These are phyloP conservation scores for Gastrolobium bilobum DNA, from an alignment of 306 rosid species.

Conservation along the genomic window DNA sequence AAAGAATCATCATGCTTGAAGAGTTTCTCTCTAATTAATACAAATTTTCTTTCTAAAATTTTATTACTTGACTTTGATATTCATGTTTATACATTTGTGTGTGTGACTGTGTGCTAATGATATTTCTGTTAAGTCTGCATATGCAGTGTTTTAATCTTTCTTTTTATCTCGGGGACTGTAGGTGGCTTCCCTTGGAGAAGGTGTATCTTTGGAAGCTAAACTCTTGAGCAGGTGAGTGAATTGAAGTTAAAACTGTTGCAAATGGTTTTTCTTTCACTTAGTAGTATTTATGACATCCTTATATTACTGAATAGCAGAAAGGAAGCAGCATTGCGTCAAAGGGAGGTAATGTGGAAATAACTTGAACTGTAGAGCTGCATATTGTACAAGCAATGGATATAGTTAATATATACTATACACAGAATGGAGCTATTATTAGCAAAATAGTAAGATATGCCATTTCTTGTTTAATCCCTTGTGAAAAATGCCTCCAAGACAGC, in stretches of 20 bases:
- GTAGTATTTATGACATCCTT: constrained; percentile 43
- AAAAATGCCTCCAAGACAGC: constrained; percentile 29
- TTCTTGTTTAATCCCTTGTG: constrained; percentile 39
- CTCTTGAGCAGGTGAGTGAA: constrained; percentile 93
- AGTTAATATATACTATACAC: constrained; percentile 32
- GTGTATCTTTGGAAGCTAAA: constrained; percentile 97
- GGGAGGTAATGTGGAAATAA: constrained; percentile 74
- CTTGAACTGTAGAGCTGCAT: constrained; percentile 40
- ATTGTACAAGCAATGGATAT: constrained; percentile 35
- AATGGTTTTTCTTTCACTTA: constrained; percentile 40
- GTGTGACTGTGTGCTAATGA: constrained; percentile 8
- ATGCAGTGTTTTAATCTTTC: constrained; percentile 41
- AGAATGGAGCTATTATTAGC: constrained; percentile 38
- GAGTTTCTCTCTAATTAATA: constrained; percentile 11
- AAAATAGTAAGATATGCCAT: constrained; percentile 36
- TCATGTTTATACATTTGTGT: constrained; percentile 19
- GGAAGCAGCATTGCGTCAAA: constrained; percentile 89
- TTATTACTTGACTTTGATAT: constrained; percentile 31
- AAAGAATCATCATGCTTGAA: constrained; percentile 24
- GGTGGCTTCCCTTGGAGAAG: constrained; percentile 97
- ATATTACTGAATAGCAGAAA: constrained; percentile 69
- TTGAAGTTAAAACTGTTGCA: constrained; percentile 49
- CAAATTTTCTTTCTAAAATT: constrained; percentile 15
- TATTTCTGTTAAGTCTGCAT: constrained; percentile 25
- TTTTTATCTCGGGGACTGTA: constrained; percentile 50